Evolutionary conservation across 139 green algal species (phyloP), one percentile per base, ranked within the genome.

Genomic region (Penium margaritaceum): DNA sequence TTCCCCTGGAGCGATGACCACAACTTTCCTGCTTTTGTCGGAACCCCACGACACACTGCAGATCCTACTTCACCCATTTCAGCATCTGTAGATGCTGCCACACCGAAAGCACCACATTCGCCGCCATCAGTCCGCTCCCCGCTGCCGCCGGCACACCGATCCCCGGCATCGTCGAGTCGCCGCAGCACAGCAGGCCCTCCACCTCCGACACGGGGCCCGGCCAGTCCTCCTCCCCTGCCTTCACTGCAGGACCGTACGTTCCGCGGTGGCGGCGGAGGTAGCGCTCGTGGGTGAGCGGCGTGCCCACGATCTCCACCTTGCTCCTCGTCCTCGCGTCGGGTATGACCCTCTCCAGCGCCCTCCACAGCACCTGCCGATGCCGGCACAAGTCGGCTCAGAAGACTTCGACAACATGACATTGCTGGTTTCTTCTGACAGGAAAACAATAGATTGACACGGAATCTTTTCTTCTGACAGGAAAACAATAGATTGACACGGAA

Each of bases 81-180:
- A 69, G n/a, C 61, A 69, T 69, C 5, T 69, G 27, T 14, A 33
- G 6, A 9, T 75, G 67, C 21, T 75, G 30, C 44, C 67, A 64
- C 35, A 75, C 46, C 4, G 44, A 6, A 5, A 75, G n/a, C 54
- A 75, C 5, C 5, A 44, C 46, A 64, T 75, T 75, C 3, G 67
- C 67, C 6, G 67, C 27, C 44, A 75, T 75, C 54, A 75, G 24
- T 5, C 67, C 67, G 57, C 44, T 67, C 9, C 44, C 67, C 3
- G 67, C 67, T 4, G 69, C 67, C 29, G 67, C 67, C 4, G 67
- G 67, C 34, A 75, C 67, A 5, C 67, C 67, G 57, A 97, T 95
- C 36, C 91, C 91, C 0, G 91, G 91, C 79, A 90, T 86, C 46
- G 81, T 88, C 12, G 74, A 88, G 83, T 96, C 91, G 1, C 91